Percentiles rank a stretch among this genome's conserved stretches.
phyloP scores from a whole-genome alignment of 2,329 filamentous ascomycete species.

The Exophiala spinifera region DNA sequence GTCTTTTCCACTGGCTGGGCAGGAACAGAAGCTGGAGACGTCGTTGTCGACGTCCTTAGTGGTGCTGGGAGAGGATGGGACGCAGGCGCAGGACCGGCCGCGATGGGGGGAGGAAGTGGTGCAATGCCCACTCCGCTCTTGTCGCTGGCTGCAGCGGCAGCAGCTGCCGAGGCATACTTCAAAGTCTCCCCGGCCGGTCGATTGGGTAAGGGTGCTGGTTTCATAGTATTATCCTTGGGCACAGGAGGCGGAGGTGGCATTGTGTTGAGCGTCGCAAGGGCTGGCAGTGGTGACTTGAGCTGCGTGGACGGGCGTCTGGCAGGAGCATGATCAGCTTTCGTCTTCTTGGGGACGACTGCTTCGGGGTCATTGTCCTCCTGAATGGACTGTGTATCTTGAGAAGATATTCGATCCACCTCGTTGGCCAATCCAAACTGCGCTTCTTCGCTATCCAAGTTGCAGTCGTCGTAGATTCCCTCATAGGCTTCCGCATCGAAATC shows the following conservation, averaged over 20 bases:
- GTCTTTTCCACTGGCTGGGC: conserved; percentile 48
- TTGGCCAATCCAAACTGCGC: conserved; percentile 75
- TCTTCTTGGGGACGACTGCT: conserved; percentile 54
- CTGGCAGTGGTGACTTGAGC: conserved; percentile 87
- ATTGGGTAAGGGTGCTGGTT: conserved; percentile 82
- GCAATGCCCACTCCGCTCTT: conserved; percentile 87
- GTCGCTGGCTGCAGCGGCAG: conserved; percentile 86
- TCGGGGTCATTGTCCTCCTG: conserved; percentile 67
- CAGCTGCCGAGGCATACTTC: conserved; percentile 95
- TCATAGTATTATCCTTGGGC: conserved; percentile 68
- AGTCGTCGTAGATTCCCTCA: conserved; percentile 90
- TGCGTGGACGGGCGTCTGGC: conserved; percentile 77
- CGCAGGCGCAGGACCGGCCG: conserved; percentile 49
- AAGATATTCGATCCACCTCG: conserved; percentile 86
- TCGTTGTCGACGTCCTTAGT: conserved; percentile 55
- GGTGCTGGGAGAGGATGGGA: conserved; percentile 48
- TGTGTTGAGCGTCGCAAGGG: conserved; percentile 79
- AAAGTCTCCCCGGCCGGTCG: conserved; percentile 83
- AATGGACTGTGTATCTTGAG: conserved; percentile 88
- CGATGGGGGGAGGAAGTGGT: conserved; percentile 85
- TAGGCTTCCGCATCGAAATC: conserved; percentile 80
- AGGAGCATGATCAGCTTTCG: conserved; percentile 57
- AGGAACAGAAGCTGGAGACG: conserved; percentile 52
- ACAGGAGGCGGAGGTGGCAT: conserved; percentile 36
- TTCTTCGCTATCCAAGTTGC: conserved; percentile 89